Evolutionary conservation across 306 rosid genomes (phyloP), one percentile per base, ranked within the genome.

Genomic region (Styphnolobium japonicum): DNA sequence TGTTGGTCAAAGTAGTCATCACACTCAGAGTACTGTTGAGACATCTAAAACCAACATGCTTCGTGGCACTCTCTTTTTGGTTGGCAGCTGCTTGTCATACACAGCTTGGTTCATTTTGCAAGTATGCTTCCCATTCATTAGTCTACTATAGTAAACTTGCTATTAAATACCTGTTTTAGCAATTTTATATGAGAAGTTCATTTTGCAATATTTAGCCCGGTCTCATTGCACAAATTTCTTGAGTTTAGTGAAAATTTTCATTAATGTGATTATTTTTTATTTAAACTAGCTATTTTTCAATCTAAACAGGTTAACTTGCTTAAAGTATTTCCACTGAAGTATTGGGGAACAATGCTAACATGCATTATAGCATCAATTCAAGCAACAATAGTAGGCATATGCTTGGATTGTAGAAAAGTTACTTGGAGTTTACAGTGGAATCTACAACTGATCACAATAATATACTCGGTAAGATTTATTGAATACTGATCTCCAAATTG

Each of bases 391-490:
- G n/a, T 88, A 39, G 93, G 97, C 0, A 5, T 78, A 9, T 85
- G 83, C 80, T 7, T 93, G 14, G 83, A 93, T 57, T 61, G 76
- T 2, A 58, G 80, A 8, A 40, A 42, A 73, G 67, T 79, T 45
- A 55, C 89, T 0, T 93, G 97, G 98, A 83, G 19, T 36, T 29
- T 93, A 71, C 67, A 77, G 11, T 88, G 91, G 94, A 78, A 93
- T 81, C 78, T 91, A 14, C 82, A 91, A 55, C 80, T 91, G 0
- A 3, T 87, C 58, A 89, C 98, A 7, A 91, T 93, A 73, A 0
- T 91, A 0, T 93, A 88, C 86, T 89, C 94, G 70, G 97, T 93
- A 67, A 77, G 77, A 25, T 76, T 19, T 23, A 6, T 2, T 15
- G 2, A 64, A 49, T 27, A 16, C 7, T n/a, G 6, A 16, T 7